Evolutionary conservation across 2,329 filamentous ascomycete genomes (phyloP), one percentile per base, ranked within the genome.

Genomic region (Colletotrichum tofieldiae): DNA sequence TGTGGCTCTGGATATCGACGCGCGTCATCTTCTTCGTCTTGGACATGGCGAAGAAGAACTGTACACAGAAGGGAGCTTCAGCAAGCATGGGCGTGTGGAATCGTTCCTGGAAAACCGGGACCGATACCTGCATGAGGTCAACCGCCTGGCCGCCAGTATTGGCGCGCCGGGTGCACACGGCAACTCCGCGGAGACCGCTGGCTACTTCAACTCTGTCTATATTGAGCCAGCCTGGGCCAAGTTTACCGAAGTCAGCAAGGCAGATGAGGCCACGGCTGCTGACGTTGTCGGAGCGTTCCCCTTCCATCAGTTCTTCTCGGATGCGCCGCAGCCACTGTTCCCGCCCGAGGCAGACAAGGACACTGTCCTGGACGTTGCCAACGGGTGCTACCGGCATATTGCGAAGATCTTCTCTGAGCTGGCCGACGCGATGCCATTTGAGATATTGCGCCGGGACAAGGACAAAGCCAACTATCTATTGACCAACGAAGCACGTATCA

Each of bases 401-500:
- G 88, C 92, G 73, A 96, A 93, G 80, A 93, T 99, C 58, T 99
- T 99, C 79, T 91, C 93, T 0, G 95, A 98, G 81, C 87, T 99
- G 59, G 94, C 95, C 75, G 95, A 98, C 79, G 96, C 97, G 56
- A 89, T 95, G 76, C 97, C 96, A 0, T 99, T 99, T 78, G 96
- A 99, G 83, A 95, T 99, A 62, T 84, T 99, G 67, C 91, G 95
- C 63, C 92, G 93, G 67, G 93, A 95, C 75, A 92, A 93, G 45
- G 96, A 99, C 80, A 98, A 97, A 84, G 93, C 95, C 63, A 98
- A 98, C 81, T 99, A 99, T 79, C 90, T 99, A 7, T 89, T 99
- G 43, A 93, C 95, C 7, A 98, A 95, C 78, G 96, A 98, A 82
- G 97, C 97, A n/a, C 92, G 96, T 45, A 96, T 99, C 74, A 93